Evolutionary conservation across 1,284 basidiomycete species (phyloP).

Genomic region (Marasmius fiardii): DNA sequence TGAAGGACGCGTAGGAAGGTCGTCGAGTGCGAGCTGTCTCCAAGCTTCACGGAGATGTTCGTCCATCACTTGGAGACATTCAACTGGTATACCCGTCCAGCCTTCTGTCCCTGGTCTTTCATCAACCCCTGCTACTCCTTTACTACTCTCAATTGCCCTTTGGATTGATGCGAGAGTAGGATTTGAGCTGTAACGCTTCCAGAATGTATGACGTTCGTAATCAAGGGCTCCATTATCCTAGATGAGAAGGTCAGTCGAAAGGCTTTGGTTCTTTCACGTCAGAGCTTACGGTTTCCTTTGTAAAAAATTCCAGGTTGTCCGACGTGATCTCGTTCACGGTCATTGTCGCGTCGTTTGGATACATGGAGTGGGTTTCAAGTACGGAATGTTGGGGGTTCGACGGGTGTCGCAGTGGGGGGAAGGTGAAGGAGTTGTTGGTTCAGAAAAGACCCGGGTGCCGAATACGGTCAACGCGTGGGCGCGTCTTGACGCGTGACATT

Average conservation of each 20-base stretch:
- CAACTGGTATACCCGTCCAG: not conserved
- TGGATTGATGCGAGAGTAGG: not conserved
- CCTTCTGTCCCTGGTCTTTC: not conserved
- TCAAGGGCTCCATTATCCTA: not conserved
- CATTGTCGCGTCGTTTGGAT: no score
- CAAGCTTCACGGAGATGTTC: not conserved
- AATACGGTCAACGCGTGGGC: not conserved
- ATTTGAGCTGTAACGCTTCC: not conserved
- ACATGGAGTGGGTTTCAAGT: no score
- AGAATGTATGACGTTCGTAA: not conserved
- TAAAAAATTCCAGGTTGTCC: not conserved
- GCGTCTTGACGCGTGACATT: not conserved
- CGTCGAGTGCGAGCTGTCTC: not conserved
- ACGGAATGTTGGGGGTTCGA: no score
- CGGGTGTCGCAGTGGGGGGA: no score
- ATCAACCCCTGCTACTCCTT: not conserved
- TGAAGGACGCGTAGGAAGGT: not conserved
- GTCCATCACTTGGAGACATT: not conserved
- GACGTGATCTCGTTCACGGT: not conserved
- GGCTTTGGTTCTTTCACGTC: not conserved
- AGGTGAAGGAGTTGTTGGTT: no score
- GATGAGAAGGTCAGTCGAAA: not conserved
- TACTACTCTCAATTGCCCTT: not conserved
- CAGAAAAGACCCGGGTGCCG: not conserved
- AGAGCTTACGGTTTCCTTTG: not conserved